Conservation (phyloP, 208 protist species). For the Leishmania martiniquensis region DNA sequence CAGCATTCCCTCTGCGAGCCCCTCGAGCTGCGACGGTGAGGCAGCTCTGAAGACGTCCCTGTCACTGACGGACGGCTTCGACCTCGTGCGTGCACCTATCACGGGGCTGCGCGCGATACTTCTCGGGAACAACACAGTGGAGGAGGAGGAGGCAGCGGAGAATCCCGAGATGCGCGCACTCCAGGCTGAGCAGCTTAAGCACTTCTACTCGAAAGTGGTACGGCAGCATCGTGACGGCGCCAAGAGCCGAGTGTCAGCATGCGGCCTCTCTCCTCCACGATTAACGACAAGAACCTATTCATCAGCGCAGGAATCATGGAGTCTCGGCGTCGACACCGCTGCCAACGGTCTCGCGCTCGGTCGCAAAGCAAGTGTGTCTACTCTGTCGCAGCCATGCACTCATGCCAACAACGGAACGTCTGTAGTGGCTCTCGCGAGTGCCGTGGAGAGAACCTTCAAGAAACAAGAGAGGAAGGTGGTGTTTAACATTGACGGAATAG, state of each 20-base stretch:
- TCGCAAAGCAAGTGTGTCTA: neutral
- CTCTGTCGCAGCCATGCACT: neutral
- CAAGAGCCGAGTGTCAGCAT: neutral
- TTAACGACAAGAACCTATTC: neutral
- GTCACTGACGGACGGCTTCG: slow-evolving; percentile 11
- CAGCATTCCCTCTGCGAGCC: neutral
- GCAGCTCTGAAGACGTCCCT: neutral
- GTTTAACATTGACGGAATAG: slow-evolving; percentile 9
- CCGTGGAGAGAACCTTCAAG: neutral
- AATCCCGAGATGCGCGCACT: slow-evolving; percentile 21
- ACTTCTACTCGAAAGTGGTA: slow-evolving; percentile 28
- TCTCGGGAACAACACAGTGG: slow-evolving; percentile 26
- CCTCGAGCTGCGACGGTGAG: neutral
- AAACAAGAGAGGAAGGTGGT: slow-evolving; percentile 5
- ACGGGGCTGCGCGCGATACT: slow-evolving; percentile 28
- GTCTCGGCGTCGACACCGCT: neutral
- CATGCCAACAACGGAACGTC: neutral
- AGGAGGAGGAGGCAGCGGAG: slow-evolving; percentile 34
- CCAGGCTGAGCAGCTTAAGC: slow-evolving; percentile 21
- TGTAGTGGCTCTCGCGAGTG: neutral
- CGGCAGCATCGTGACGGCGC: slow-evolving; percentile 10
- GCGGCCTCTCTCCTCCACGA: neutral
- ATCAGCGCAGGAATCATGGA: neutral
- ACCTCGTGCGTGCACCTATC: slow-evolving; percentile 29
- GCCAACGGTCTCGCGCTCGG: neutral